These are phyloP conservation scores for Chlorophyllum brunneum DNA, from an alignment of 768 basidiomycete genomes.

Conservation along the genomic window DNA sequence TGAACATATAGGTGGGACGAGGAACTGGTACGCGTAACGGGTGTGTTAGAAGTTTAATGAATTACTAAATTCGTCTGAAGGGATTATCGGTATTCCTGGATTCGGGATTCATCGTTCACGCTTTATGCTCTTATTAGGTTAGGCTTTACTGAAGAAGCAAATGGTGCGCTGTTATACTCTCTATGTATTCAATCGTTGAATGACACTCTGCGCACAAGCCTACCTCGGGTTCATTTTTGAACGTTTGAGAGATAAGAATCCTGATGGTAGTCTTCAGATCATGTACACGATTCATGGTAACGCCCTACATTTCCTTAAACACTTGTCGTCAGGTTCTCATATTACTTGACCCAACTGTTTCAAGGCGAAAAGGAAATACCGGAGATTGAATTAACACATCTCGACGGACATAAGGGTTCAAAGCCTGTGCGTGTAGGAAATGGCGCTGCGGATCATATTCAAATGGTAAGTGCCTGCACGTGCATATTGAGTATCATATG, in stretches of 20 bases:
- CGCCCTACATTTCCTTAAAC: background rate
- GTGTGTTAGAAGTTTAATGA: background rate
- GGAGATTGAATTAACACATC: conserved; percentile 78
- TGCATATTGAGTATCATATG: background rate
- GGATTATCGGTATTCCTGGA: conserved; percentile 82
- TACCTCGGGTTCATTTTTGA: conserved; percentile 92
- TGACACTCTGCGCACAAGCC: conserved; percentile 35
- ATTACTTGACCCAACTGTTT: background rate
- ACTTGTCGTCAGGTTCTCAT: background rate
- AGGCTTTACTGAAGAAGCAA: conserved; percentile 91
- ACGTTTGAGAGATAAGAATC: conserved; percentile 76
- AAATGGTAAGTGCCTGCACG: conserved; percentile 51
- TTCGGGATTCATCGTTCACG: conserved; percentile 95
- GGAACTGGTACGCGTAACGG: conserved; percentile 65
- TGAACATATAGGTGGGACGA: conserved; percentile 83
- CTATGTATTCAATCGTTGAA: too few species aligned
- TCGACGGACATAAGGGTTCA: conserved; percentile 86
- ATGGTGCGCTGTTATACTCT: conserved; percentile 42
- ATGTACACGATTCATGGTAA: conserved; percentile 95
- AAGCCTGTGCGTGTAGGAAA: conserved; percentile 91
- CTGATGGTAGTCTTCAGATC: conserved; percentile 90
- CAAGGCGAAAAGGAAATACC: conserved; percentile 74
- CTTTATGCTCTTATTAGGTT: conserved; percentile 91
- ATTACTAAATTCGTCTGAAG: conserved; percentile 21
- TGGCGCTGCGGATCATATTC: conserved; percentile 91